Percentiles rank a stretch among this genome's conserved stretches.
These are phyloP conservation scores for Hypoxylon sp. DNA, from an alignment of 2,329 filamentous ascomycete species.

Conservation along the genomic window DNA sequence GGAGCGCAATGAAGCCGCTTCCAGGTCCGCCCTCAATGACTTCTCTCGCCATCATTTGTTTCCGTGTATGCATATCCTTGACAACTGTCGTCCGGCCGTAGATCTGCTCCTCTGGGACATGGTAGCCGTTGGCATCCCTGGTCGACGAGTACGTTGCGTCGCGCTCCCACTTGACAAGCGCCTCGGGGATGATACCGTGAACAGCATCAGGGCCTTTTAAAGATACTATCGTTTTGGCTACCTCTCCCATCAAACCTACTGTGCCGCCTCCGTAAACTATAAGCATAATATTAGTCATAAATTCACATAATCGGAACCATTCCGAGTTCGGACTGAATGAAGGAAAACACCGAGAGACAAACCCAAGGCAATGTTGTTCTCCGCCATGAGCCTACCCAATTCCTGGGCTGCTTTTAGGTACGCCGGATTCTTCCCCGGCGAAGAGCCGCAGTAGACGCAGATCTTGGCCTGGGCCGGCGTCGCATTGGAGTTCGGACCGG, in stretches of 20 bases:
- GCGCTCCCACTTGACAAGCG: conserved; percentile 85
- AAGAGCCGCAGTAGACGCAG: conserved; percentile 95
- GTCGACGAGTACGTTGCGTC: conserved; percentile 68
- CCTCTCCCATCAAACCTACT: conserved; percentile 93
- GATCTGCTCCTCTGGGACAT: conserved; percentile 72
- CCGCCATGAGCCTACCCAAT: conserved; percentile 81
- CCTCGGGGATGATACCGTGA: conserved; percentile 93
- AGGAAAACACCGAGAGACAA: conserved; percentile 44
- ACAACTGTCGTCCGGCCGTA: conserved; percentile 93
- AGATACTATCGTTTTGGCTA: conserved; percentile 87
- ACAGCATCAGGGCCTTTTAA: conserved; percentile 85
- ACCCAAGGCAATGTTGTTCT: conserved; percentile 83
- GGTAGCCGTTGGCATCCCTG: conserved; percentile 64
- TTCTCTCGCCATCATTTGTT: conserved; percentile 92
- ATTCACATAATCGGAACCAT: conserved; percentile 5
- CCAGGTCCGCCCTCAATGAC: conserved; percentile 86
- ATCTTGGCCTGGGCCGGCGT: conserved; percentile 72
- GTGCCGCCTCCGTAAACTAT: conserved; percentile 95
- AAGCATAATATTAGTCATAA: conserved; percentile 10
- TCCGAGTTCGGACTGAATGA: not conserved
- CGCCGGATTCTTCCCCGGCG: conserved; percentile 77
- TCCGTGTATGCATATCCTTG: conserved; percentile 95
- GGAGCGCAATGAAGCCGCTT: conserved; percentile 89
- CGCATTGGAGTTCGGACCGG: conserved; percentile 55
- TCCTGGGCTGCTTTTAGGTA: conserved; percentile 84